Conservation (phyloP, 768 basidiomycete species). For the Mycena polygramma region DNA sequence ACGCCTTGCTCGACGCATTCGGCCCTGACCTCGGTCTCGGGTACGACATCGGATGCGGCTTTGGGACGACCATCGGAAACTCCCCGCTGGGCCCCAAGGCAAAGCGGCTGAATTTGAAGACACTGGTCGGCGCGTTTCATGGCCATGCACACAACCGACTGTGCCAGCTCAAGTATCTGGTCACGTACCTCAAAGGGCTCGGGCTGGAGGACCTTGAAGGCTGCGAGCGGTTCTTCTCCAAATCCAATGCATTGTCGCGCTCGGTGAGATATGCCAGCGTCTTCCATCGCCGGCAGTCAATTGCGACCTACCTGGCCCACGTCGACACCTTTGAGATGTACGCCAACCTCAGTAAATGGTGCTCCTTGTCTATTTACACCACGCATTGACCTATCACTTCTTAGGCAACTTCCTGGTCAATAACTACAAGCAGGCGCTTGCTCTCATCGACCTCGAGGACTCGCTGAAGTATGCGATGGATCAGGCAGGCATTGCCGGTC, state of each 20-base stretch:
- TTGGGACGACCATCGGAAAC: no score
- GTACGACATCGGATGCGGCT: background rate
- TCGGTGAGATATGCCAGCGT: background rate
- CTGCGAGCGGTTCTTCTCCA: constrained; percentile 30
- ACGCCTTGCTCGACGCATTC: background rate
- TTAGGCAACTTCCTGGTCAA: background rate
- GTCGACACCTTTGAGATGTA: background rate
- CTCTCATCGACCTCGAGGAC: background rate
- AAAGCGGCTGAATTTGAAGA: no score
- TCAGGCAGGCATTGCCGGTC: background rate
- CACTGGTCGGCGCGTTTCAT: constrained; percentile 16
- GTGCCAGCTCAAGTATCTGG: constrained; percentile 28
- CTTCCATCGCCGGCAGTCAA: constrained; percentile 33
- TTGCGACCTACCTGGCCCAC: background rate
- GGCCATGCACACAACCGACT: constrained; percentile 21
- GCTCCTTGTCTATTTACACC: background rate
- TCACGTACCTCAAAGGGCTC: constrained; percentile 21
- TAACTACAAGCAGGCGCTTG: background rate
- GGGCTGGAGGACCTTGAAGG: constrained; percentile 33
- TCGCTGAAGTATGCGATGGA: background rate
- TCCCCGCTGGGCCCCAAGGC: no score
- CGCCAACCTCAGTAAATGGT: background rate
- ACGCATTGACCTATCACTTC: background rate
- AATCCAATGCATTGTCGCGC: constrained; percentile 27
- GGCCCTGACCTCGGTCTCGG: constrained; percentile 35